phyloP scores from a whole-genome alignment of 148 eudicot species.

The Amaranthus cruentus region DNA sequence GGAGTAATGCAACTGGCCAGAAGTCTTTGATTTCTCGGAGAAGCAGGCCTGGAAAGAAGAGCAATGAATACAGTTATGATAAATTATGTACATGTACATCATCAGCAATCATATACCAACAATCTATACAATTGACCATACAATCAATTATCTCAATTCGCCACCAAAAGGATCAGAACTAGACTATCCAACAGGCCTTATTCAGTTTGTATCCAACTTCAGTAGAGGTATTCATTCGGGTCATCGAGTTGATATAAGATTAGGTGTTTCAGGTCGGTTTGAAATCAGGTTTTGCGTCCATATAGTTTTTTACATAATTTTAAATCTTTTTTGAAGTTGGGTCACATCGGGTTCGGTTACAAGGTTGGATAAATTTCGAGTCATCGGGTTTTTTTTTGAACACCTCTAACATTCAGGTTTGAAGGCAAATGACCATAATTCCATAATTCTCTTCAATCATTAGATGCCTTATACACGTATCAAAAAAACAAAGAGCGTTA shows the following conservation, averaged over 20 bases:
- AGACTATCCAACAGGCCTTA: background rate
- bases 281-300: no score
- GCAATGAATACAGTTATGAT: background rate
- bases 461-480: no score
- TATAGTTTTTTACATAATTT: no score
- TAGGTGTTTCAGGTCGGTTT: no score
- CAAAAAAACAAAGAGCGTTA: background rate
- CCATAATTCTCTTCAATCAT: no score
- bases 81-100: background rate
- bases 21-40: constrained; percentile 83
- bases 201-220: background rate
- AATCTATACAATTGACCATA: background rate
- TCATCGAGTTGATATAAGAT: no score
- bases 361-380: no score
- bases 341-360: no score
- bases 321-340: no score
- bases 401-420: no score
- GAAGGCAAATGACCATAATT: no score
- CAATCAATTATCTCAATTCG: background rate
- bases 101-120: background rate
- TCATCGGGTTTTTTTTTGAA: no score
- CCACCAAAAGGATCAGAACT: background rate
- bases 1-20: constrained; percentile 73
- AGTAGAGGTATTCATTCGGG: background rate
- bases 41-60: constrained; percentile 51